Conservation (phyloP, 1,284 basidiomycete genomes). For the Boletus calvinii region DNA sequence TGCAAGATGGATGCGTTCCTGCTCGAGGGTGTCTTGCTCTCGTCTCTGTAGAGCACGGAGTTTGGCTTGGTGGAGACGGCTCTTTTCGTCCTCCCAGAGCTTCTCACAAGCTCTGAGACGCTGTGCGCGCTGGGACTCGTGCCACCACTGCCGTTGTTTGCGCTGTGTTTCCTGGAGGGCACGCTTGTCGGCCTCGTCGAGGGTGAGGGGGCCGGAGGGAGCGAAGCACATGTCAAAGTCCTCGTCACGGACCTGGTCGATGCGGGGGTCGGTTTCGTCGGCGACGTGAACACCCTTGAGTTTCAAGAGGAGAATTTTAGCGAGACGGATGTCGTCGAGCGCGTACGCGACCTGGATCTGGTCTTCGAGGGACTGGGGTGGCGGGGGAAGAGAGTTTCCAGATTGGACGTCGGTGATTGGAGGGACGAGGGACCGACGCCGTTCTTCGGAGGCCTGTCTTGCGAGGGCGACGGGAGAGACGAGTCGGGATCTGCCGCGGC, state of each 20-base stretch:
- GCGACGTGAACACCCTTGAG: slow-evolving; percentile 60
- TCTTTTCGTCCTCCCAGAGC: slow-evolving; percentile 52
- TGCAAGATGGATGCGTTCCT: slow-evolving; percentile 30
- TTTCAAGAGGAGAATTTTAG: slow-evolving; percentile 59
- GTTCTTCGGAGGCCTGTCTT: slow-evolving; percentile 49
- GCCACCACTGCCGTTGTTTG: slow-evolving; percentile 36
- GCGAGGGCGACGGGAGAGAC: slow-evolving; percentile 49
- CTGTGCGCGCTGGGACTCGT: slow-evolving; percentile 40
- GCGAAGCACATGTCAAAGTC: slow-evolving; percentile 63
- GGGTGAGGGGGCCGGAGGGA: slow-evolving; percentile 49
- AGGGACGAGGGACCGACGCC: slow-evolving; percentile 14
- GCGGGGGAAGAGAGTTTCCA: slow-evolving; percentile 19
- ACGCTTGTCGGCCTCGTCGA: slow-evolving; percentile 48
- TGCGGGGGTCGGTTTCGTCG: slow-evolving; percentile 58
- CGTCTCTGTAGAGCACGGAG: slow-evolving; percentile 36
- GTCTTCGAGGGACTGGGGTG: slow-evolving; percentile 55
- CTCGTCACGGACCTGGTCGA: slow-evolving; percentile 60
- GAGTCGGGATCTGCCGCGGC: slow-evolving; percentile 48
- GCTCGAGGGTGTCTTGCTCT: slow-evolving; percentile 38
- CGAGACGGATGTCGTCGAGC: slow-evolving; percentile 60
- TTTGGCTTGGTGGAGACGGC: slow-evolving; percentile 43
- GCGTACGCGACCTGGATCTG: slow-evolving; percentile 66
- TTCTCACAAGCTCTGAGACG: slow-evolving; percentile 47
- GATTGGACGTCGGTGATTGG: neutral
- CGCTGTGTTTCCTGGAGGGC: slow-evolving; percentile 41